A percentile compares a stretch with the other conserved stretches of the same genome.
Conservation (phyloP, 2,329 filamentous ascomycete species). For the Sporothrix inflata region DNA sequence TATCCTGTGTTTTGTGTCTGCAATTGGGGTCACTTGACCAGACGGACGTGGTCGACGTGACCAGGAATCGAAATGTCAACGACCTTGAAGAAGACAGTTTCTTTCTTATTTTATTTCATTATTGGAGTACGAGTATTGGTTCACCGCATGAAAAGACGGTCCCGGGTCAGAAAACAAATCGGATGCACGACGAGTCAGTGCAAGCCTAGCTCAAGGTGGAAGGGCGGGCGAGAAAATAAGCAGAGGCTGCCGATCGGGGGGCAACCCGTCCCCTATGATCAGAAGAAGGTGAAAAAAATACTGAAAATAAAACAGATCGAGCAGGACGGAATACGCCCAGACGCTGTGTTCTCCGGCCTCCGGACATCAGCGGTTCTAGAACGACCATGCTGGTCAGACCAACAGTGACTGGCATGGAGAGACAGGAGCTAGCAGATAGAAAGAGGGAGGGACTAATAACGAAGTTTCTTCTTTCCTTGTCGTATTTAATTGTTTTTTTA, state of each 20-base stretch:
- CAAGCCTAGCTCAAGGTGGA: not conserved
- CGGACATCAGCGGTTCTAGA: not conserved
- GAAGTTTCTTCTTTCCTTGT: not conserved
- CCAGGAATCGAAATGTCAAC: not conserved
- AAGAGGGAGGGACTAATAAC: not conserved
- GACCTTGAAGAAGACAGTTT: not conserved
- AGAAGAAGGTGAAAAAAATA: not conserved
- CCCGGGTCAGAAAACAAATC: not conserved
- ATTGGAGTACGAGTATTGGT: too few relatives aligned
- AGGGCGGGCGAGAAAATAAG: not conserved
- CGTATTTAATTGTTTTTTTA: not conserved
- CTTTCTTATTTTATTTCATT: too few relatives aligned
- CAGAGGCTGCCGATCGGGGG: not conserved
- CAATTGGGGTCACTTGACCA: not conserved
- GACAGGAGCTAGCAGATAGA: not conserved
- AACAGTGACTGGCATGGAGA: not conserved
- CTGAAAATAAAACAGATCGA: not conserved
- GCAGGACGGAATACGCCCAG: not conserved
- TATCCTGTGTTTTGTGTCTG: not conserved
- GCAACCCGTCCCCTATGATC: not conserved
- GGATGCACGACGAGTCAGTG: not conserved
- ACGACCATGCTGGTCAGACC: not conserved
- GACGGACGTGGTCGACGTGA: not conserved
- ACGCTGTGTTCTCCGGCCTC: not conserved
- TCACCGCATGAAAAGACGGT: not conserved